Evolutionary conservation across 129 eudicot genomes (phyloP).

Genomic region (Chrysanthemum lavandulifolium): DNA sequence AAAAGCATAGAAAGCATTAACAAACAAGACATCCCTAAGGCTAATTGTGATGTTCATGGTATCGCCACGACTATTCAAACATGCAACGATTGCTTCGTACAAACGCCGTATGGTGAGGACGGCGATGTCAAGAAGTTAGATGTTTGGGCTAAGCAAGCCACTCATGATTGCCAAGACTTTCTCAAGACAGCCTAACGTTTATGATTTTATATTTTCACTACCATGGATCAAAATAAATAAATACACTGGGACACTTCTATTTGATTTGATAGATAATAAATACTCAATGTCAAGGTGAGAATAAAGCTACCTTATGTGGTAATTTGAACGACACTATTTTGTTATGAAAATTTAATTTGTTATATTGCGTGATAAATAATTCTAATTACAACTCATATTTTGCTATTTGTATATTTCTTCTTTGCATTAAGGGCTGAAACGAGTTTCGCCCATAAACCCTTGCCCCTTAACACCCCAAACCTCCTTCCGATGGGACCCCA

Average conservation of each 20-base stretch:
- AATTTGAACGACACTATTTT: no score
- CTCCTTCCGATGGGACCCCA: neutral
- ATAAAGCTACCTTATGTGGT: no score
- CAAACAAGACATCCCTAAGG: neutral
- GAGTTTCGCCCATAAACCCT: neutral
- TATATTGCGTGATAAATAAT: neutral
- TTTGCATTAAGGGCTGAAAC: neutral
- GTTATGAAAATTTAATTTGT: no score
- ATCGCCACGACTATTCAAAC: neutral
- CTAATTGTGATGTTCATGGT: neutral
- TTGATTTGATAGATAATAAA: neutral
- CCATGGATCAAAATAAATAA: no score
- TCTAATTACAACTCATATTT: neutral
- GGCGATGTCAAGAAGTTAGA: constrained; percentile 12
- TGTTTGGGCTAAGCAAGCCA: constrained; percentile 25
- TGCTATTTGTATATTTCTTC: constrained; percentile 6
- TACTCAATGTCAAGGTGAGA: no score
- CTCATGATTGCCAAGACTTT: constrained; percentile 17
- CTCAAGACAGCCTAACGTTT: neutral
- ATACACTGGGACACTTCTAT: no score
- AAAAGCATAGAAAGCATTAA: neutral
- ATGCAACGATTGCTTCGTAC: neutral
- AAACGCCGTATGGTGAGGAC: neutral
- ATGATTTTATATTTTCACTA: no score
- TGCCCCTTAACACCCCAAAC: neutral